Evolutionary conservation across 108 stramenopile species (phyloP).

Genomic region (Skeletonema grethae): DNA sequence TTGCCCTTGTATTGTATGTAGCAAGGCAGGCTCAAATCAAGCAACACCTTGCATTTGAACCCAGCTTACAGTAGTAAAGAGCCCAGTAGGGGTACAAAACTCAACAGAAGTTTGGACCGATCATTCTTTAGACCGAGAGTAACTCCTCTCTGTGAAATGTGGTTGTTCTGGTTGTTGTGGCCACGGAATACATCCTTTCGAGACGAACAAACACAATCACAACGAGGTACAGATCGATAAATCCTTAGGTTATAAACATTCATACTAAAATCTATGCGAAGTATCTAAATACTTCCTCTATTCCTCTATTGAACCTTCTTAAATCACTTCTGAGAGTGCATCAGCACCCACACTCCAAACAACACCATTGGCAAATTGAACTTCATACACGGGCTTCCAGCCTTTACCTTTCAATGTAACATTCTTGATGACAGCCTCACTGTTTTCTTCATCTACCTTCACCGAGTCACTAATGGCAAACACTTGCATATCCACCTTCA

Average conservation of each 20-base stretch:
- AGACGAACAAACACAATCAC: not conserved
- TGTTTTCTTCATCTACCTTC: not conserved
- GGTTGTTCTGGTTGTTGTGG: too few relatives aligned
- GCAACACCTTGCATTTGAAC: too few relatives aligned
- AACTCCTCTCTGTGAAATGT: too few relatives aligned
- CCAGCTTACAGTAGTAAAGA: too few relatives aligned
- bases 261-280: not conserved
- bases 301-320: not conserved
- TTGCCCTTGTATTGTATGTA: too few relatives aligned
- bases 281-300: not conserved
- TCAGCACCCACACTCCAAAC: not conserved
- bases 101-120: too few relatives aligned
- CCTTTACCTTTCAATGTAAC: not conserved
- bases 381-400: slow-evolving; percentile 3
- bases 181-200: too few relatives aligned
- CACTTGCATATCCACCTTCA: not conserved
- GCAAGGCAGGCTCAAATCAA: too few relatives aligned
- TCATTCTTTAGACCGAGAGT: too few relatives aligned
- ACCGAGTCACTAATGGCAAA: slow-evolving; percentile 1
- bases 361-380: not conserved
- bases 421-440: not conserved
- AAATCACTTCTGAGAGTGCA: not conserved
- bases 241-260: not conserved
- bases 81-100: too few relatives aligned
- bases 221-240: not conserved